These are phyloP conservation scores for Crithidia sp. DNA, from an alignment of 208 protist genomes.

Conservation along the genomic window DNA sequence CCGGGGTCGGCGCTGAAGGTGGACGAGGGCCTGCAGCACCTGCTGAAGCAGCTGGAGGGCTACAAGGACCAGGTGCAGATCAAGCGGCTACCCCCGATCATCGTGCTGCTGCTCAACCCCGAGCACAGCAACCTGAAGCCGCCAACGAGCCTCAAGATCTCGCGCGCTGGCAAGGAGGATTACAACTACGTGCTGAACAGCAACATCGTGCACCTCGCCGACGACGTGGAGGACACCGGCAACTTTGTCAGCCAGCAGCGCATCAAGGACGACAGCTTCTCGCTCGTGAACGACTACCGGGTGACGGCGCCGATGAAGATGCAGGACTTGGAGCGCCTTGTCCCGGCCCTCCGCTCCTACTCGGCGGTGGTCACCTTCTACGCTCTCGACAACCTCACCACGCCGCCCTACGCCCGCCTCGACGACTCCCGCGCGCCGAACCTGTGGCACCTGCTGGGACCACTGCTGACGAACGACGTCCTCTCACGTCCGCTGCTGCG, in stretches of 20 bases:
- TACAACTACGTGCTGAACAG: constrained; percentile 90
- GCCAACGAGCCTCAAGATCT: constrained; percentile 83
- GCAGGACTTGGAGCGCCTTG: constrained; percentile 70
- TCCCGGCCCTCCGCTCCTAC: constrained; percentile 80
- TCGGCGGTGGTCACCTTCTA: constrained; percentile 87
- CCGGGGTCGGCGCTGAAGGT: constrained; percentile 89
- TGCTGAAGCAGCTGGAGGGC: constrained; percentile 87
- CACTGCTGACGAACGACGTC: constrained; percentile 82
- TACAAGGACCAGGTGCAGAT: constrained; percentile 85
- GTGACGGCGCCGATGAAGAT: constrained; percentile 80
- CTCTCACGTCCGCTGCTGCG: constrained; percentile 71
- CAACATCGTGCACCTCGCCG: constrained; percentile 89
- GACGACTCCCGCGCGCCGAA: constrained; percentile 81
- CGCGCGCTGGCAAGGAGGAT: constrained; percentile 77
- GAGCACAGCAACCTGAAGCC: constrained; percentile 89
- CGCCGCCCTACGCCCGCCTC: constrained; percentile 60
- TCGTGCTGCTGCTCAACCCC: constrained; percentile 89
- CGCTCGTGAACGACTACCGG: constrained; percentile 89
- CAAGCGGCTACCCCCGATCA: constrained; percentile 85
- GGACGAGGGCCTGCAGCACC: constrained; percentile 90
- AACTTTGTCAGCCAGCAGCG: constrained; percentile 91
- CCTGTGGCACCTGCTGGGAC: constrained; percentile 77
- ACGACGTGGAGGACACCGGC: constrained; percentile 86
- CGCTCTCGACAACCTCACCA: constrained; percentile 71
- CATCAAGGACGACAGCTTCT: constrained; percentile 83